These are phyloP conservation scores for Podospora didyma DNA, from an alignment of 495 filamentous ascomycete genomes.

Conservation along the genomic window DNA sequence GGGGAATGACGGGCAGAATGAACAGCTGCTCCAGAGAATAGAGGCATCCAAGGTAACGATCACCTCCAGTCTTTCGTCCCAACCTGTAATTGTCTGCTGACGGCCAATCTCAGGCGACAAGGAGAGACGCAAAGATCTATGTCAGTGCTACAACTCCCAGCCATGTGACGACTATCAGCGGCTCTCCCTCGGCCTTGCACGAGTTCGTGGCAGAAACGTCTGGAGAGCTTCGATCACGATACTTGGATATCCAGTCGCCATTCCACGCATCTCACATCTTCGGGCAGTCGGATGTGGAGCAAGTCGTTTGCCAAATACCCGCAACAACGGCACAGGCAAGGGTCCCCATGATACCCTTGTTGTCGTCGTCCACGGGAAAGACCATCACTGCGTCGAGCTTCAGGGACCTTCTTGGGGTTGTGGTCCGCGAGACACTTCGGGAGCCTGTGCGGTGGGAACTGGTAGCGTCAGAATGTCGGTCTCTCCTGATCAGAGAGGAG, in stretches of 20 bases:
- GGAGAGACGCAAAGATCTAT: not conserved
- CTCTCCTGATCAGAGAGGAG: not conserved
- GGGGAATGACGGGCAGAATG: not conserved
- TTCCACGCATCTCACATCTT: not conserved
- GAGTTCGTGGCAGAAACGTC: not conserved
- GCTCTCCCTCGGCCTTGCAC: not conserved
- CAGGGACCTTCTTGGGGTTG: not conserved
- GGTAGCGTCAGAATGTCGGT: not conserved
- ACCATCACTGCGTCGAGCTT: not conserved
- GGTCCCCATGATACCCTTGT: not conserved
- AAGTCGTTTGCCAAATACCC: not conserved
- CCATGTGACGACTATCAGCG: not conserved
- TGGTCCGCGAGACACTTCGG: not conserved
- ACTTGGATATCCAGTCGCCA: not conserved
- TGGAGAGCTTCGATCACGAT: not conserved
- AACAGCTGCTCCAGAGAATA: not conserved
- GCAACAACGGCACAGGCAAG: not conserved
- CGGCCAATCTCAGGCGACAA: not conserved
- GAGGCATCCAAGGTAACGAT: not conserved
- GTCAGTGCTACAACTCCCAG: not conserved
- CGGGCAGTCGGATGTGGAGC: not conserved
- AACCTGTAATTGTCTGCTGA: not conserved
- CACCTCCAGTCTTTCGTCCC: not conserved
- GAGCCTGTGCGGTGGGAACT: not conserved
- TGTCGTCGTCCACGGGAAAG: not conserved